Base-by-base conservation (phyloP, 495 filamentous ascomycete genomes). In the Annulohypoxylon stygium region DNA sequence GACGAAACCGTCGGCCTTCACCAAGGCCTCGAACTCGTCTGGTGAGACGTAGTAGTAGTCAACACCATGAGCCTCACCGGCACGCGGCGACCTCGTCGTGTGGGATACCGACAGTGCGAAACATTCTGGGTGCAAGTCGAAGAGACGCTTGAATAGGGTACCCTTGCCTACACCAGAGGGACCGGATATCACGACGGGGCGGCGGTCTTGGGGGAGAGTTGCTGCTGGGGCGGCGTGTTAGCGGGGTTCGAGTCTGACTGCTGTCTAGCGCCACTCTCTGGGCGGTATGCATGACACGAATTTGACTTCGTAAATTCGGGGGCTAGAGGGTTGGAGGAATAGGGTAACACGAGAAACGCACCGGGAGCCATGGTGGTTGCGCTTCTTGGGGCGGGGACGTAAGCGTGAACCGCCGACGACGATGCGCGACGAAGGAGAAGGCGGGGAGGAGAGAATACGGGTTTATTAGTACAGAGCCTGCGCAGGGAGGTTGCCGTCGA, bases 101-200 rank as follows among this genome's bases (percentile, higher is more conserved):
- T 97, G 93, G 37, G 92, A 95, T 57, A 97, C 87, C 45, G 91
- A 93, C 74, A 97, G 93, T 12, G 89, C 89, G 79, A 97, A 97
- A 41, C 85, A 90, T 70, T 90, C 84, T 11, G 93, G 93, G 78
- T 91, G 89, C 67, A 70, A 54, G 39, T 81, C 79, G 74, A 87
- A 84, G 11, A 98, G 90, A 16, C 88, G 83, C 71, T 90, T 90
- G 71, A 96, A 89, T 23, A 98, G 87, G 25, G 95, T 97, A 53
- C 90, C 91, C 87, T 98, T 97, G 50, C 95, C 95, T 10, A 92
- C 88, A 76, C 95, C 95, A 7, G 88, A 91, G 16, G 95, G 94
- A 33, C 93, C 95, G 18, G 91, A 96, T 75, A 97, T 90, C 39
- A 97, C 92, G 71, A 98, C 87, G 6, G 94, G 95, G 12, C 90